These are phyloP conservation scores for Saccharum hybrid DNA, from an alignment of 202 grass and related monocot genomes.

Conservation along the genomic window DNA sequence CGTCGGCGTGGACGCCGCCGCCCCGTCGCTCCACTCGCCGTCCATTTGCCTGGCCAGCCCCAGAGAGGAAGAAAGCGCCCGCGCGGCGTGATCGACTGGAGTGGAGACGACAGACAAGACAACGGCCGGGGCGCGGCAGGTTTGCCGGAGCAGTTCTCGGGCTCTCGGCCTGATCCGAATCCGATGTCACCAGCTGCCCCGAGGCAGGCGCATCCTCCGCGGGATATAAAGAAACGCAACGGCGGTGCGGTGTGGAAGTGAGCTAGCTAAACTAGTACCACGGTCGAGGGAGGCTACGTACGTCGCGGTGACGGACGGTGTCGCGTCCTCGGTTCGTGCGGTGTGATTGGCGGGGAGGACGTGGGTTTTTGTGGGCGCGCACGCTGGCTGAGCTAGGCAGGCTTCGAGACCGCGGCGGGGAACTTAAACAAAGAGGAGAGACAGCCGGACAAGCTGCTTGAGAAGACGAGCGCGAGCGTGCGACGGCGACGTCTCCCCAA, in stretches of 20 bases:
- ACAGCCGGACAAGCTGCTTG: conserved; percentile 27
- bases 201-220: conserved; percentile 7
- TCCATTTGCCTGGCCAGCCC: conserved; percentile 47
- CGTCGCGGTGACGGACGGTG: conserved; percentile 35
- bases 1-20: conserved; percentile 37
- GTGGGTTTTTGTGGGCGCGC: conserved; percentile 48
- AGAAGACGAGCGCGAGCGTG: conserved; percentile 19
- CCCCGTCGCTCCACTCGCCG: conserved; percentile 63
- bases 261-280: conserved; percentile 38
- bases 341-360: conserved; percentile 26
- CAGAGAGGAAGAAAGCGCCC: background rate
- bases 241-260: conserved; percentile 31
- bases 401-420: background rate
- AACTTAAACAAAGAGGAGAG: conserved; percentile 36
- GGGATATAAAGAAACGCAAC: conserved; percentile 52
- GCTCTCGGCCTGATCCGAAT: conserved; percentile 23
- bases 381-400: conserved; percentile 33
- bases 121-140: background rate
- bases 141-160: conserved; percentile 13
- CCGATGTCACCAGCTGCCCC: conserved; percentile 38
- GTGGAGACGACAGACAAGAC: background rate
- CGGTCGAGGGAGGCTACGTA: background rate
- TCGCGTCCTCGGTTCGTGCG: background rate
- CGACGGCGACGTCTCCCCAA: conserved; percentile 61
- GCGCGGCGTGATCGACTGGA: background rate